Evolutionary conservation across 2,329 filamentous ascomycete genomes (phyloP).

Genomic region (Penicillium palitans): DNA sequence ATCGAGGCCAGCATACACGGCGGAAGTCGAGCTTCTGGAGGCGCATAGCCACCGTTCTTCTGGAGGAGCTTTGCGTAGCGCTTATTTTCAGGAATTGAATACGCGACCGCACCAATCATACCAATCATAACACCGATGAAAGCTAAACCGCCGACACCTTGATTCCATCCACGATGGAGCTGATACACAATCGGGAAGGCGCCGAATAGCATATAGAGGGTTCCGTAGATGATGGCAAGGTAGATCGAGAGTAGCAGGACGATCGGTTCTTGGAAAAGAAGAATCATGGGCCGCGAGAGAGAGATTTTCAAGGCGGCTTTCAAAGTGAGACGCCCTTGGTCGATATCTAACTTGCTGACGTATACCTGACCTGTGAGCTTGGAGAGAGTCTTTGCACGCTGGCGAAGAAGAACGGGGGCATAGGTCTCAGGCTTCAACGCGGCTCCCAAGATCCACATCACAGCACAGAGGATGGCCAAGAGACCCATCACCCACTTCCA

Average conservation of each 20-base stretch:
- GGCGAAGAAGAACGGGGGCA: constrained; percentile 53
- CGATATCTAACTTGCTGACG: constrained; percentile 40
- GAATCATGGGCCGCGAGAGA: constrained; percentile 50
- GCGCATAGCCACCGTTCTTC: constrained; percentile 56
- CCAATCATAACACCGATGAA: constrained; percentile 52
- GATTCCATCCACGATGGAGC: constrained; percentile 47
- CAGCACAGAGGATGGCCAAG: constrained; percentile 62
- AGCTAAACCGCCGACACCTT: constrained; percentile 50
- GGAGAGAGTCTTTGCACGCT: constrained; percentile 50
- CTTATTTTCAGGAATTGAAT: constrained; percentile 44
- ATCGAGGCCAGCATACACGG: constrained; percentile 52
- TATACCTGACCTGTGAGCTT: constrained; percentile 54
- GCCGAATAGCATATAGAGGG: constrained; percentile 55
- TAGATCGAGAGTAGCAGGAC: constrained; percentile 53
- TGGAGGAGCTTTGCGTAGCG: constrained; percentile 45
- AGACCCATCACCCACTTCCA: constrained; percentile 71
- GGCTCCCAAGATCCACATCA: constrained; percentile 50
- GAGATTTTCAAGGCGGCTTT: constrained; percentile 48
- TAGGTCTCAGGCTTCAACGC: constrained; percentile 44
- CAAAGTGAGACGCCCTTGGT: constrained; percentile 45
- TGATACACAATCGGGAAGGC: constrained; percentile 55
- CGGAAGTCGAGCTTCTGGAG: constrained; percentile 60
- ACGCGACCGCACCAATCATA: constrained; percentile 42
- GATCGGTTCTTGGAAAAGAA: constrained; percentile 54
- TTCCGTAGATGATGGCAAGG: constrained; percentile 54